Evolutionary conservation across 805 yeast species (phyloP).

Genomic region (Saturnispora zaruensis): DNA sequence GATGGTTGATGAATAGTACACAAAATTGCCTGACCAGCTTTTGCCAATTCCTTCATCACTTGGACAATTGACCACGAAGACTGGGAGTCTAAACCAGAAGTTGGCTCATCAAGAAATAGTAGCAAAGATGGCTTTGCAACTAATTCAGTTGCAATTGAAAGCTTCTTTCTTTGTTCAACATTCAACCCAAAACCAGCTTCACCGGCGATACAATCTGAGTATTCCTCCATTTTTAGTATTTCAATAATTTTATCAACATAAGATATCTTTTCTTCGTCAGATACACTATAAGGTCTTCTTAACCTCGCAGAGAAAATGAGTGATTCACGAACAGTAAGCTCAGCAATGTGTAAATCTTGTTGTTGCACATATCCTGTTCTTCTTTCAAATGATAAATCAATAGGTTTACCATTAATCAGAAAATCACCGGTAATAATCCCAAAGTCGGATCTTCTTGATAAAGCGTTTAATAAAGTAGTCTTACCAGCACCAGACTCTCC

Average conservation of each 20-base stretch:
- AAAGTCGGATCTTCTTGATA: constrained; percentile 42
- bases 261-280: constrained; percentile 35
- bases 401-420: constrained; percentile 43
- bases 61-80: constrained; percentile 53
- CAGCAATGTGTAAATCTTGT: constrained; percentile 43
- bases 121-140: constrained; percentile 47
- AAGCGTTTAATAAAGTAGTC: constrained; percentile 46
- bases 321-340: constrained; percentile 45
- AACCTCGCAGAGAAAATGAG: constrained; percentile 41
- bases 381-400: constrained; percentile 42
- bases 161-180: constrained; percentile 46
- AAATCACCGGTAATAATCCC: constrained; percentile 51
- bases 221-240: constrained; percentile 34
- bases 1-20: constrained; percentile 53
- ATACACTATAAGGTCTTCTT: constrained; percentile 35
- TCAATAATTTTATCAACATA: constrained; percentile 36
- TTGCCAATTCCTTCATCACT: constrained; percentile 40
- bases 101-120: constrained; percentile 51
- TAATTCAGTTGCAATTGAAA: constrained; percentile 48
- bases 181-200: constrained; percentile 40
- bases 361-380: constrained; percentile 51
- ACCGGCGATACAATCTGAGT: constrained; percentile 46
- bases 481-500: constrained; percentile 63
- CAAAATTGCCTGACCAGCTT: constrained; percentile 48
- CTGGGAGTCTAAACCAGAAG: constrained; percentile 52